phyloP scores from a whole-genome alignment of 805 yeast species.

The Maudiozyma saulgeensis region DNA sequence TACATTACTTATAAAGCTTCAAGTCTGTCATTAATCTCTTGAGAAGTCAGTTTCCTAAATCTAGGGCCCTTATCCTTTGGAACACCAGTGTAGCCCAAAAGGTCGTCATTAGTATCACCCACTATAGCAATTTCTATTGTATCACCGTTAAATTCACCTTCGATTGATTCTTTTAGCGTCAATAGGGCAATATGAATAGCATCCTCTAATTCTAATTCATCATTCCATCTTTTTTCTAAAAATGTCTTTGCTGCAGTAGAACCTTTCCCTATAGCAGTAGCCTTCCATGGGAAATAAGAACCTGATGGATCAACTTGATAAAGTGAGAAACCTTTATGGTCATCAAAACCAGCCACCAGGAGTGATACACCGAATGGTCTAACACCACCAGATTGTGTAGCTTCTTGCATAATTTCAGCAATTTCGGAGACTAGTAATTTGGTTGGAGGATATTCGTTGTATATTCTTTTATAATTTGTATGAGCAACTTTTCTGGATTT shows the following conservation, averaged over 20 bases:
- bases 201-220: slow-evolving; percentile 92
- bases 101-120: slow-evolving; percentile 70
- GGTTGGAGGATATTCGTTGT: slow-evolving; percentile 96
- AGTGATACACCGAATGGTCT: slow-evolving; percentile 97
- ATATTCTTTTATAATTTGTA: slow-evolving; percentile 82
- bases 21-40: slow-evolving; percentile 91
- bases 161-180: slow-evolving; percentile 91
- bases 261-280: slow-evolving; percentile 97
- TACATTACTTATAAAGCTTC: slow-evolving; percentile 57
- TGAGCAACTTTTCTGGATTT: slow-evolving; percentile 90
- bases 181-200: slow-evolving; percentile 93
- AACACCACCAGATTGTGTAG: slow-evolving; percentile 98
- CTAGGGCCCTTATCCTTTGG: slow-evolving; percentile 76
- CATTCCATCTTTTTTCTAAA: slow-evolving; percentile 96
- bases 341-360: slow-evolving; percentile 89
- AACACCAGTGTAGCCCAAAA: slow-evolving; percentile 82
- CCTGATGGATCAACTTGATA: slow-evolving; percentile 99
- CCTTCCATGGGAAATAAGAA: slow-evolving; percentile 97
- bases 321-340: slow-evolving; percentile 59
- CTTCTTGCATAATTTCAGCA: slow-evolving; percentile 95
- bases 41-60: slow-evolving; percentile 71
- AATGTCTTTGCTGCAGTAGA: slow-evolving; percentile 95
- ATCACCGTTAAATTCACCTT: slow-evolving; percentile 95
- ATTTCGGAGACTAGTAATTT: slow-evolving; percentile 87
- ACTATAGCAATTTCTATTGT: slow-evolving; percentile 87